Evolutionary conservation across 2,329 filamentous ascomycete species (phyloP).

Genomic region (Phyllosticta ampelicida): DNA sequence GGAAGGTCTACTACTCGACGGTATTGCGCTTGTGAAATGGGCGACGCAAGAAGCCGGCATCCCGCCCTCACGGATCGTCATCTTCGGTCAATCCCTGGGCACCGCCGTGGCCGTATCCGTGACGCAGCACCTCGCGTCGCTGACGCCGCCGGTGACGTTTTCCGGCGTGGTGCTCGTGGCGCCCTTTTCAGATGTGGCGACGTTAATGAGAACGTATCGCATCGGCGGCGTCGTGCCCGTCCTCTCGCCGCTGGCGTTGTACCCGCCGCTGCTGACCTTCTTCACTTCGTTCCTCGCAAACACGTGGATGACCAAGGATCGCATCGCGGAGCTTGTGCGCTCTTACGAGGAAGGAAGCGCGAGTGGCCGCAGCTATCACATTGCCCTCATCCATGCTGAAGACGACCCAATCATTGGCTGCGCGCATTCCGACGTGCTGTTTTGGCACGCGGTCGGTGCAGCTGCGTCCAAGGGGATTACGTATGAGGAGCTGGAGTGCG

Average conservation of each 20-base stretch:
- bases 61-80: conserved; percentile 59
- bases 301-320: conserved; percentile 43
- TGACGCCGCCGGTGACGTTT: conserved; percentile 37
- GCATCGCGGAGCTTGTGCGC: conserved; percentile 35
- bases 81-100: conserved; percentile 80
- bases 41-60: conserved; percentile 57
- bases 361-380: conserved; percentile 33
- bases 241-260: conserved; percentile 39
- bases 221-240: conserved; percentile 46
- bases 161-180: conserved; percentile 47
- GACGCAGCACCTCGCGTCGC: conserved; percentile 32
- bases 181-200: conserved; percentile 45
- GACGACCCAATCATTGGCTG: conserved; percentile 44
- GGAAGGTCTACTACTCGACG: conserved; percentile 68
- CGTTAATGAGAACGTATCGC: conserved; percentile 46
- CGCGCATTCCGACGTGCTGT: conserved; percentile 40
- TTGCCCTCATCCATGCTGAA: conserved; percentile 41
- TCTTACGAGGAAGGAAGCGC: conserved; percentile 18
- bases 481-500: conserved; percentile 36
- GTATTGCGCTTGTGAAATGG: conserved; percentile 62
- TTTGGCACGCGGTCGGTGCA: conserved; percentile 47
- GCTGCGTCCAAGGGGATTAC: conserved; percentile 26
- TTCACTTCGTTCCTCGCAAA: conserved; percentile 39
- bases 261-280: conserved; percentile 31
- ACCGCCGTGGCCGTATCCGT: conserved; percentile 52